Evolutionary conservation across 148 eudicot species (phyloP), one percentile per base, ranked within the genome.

Genomic region (Rhododendron simsii): DNA sequence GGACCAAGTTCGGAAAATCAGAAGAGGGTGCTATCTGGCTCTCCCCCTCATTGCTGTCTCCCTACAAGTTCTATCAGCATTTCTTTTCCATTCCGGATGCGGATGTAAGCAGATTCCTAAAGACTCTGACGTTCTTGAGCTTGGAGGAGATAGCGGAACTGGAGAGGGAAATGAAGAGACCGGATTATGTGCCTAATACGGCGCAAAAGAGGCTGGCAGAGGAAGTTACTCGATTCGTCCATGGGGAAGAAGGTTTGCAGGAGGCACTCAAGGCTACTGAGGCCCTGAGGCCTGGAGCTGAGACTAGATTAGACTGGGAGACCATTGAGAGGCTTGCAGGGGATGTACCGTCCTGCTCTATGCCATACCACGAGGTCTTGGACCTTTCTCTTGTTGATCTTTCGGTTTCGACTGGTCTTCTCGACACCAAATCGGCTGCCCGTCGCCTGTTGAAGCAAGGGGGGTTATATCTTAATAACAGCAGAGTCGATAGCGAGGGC

Each of bases 21-120:
- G 98, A 96, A 87, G 96, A 95, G 1, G 99, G 98, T 20, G 99
- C 99, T 3, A 71, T 96, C 77, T 96, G 99, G 98, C 92, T 96
- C 10, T 96, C 97, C 28, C 93, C 95, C n/a, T 20, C 86, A 1
- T 84, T 91, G 88, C 73, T 96, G 35, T 95, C 99, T 2, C 96
- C 99, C 2, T 96, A 94, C 86, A 95, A 95, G 86, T 95, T 96
- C 73, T 96, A 94, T 83, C 99, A 96, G 88, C 94, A 96, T 85
- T 96, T 96, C 85, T 96, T 93, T 79, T 82, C 92, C 0, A 94
- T 95, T 7, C 92, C 97, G 0, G 99, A 95, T 82, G 83, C 87
- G 0, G 99, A 96, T 87, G 98, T 96, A 5, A 87, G 94, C 20
- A 88, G 93, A 86, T 95, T 96, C 87, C 87, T 96, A 55, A 96